phyloP scores from a whole-genome alignment of 257 asterid species.

The Osmanthus fragrans region DNA sequence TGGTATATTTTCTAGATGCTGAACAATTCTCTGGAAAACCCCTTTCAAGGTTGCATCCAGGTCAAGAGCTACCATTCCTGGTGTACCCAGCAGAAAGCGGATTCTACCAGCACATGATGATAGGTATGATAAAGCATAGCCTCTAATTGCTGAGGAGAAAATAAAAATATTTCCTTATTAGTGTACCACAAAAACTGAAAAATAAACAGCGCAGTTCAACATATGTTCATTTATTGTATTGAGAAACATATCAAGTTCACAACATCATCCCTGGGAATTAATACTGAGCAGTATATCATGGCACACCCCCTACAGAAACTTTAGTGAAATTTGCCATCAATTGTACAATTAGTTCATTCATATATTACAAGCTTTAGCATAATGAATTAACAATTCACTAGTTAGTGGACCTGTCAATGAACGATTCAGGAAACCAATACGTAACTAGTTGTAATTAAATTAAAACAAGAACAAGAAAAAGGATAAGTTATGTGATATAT shows the following conservation, averaged over 20 bases:
- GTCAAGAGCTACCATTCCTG: slow-evolving; percentile 99
- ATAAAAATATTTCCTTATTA: slow-evolving; percentile 21
- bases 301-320: not conserved
- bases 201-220: slow-evolving; percentile 19
- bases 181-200: not conserved
- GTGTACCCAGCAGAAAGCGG: slow-evolving; percentile 94
- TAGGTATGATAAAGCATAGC: slow-evolving; percentile 93
- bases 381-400: slow-evolving; percentile 4
- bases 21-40: slow-evolving; percentile 84
- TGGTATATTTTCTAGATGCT: slow-evolving; percentile 91
- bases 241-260: slow-evolving; percentile 8
- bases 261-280: not conserved
- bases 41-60: slow-evolving; percentile 87
- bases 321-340: not conserved
- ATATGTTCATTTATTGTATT: not conserved
- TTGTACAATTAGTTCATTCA: slow-evolving; percentile 9
- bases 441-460: slow-evolving; percentile 10
- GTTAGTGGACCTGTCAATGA: slow-evolving; percentile 22
- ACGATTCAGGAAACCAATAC: slow-evolving; percentile 1
- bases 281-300: not conserved
- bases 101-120: slow-evolving; percentile 98
- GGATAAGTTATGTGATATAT: not conserved
- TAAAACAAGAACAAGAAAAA: not conserved
- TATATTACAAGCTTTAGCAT: slow-evolving; percentile 15
- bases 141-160: slow-evolving; percentile 81